These are phyloP conservation scores for Phytophthora colocasiae DNA, from an alignment of 352 stramenopile genomes.

Conservation along the genomic window DNA sequence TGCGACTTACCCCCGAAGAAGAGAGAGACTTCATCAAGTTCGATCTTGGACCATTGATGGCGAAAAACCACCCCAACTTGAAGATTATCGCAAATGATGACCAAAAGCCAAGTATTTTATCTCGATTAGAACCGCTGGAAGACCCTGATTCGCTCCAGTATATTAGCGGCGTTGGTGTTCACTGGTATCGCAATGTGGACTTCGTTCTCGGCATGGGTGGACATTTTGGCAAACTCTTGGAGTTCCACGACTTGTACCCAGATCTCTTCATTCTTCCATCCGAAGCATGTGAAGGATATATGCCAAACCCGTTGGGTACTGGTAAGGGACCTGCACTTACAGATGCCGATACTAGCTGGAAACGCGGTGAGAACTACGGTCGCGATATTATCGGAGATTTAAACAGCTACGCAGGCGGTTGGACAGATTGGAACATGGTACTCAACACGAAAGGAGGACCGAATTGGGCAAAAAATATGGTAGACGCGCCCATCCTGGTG, in stretches of 20 bases:
- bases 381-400: slow-evolving; percentile 90
- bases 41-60: slow-evolving; percentile 73
- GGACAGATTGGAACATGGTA: slow-evolving; percentile 90
- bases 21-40: slow-evolving; percentile 80
- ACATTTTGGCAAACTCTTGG: slow-evolving; percentile 50
- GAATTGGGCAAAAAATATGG: slow-evolving; percentile 71
- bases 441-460: slow-evolving; percentile 75
- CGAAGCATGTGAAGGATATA: slow-evolving; percentile 72
- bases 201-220: slow-evolving; percentile 46
- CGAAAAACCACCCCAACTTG: slow-evolving; percentile 71
- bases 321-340: slow-evolving; percentile 47
- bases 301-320: slow-evolving; percentile 52
- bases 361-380: slow-evolving; percentile 76
- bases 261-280: slow-evolving; percentile 83
- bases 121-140: slow-evolving; percentile 48
- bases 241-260: slow-evolving; percentile 57
- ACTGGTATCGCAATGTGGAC: slow-evolving; percentile 85
- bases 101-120: slow-evolving; percentile 70
- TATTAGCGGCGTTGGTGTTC: slow-evolving; percentile 81
- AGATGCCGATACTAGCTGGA: slow-evolving; percentile 54
- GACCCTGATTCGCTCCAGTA: slow-evolving; percentile 66
- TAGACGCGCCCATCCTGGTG: slow-evolving; percentile 31
- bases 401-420: slow-evolving; percentile 75
- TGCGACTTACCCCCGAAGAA: slow-evolving; percentile 47
- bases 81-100: slow-evolving; percentile 89